These are phyloP conservation scores for Dryadomyces quercivorus DNA, from an alignment of 2,329 filamentous ascomycete species.

Conservation along the genomic window DNA sequence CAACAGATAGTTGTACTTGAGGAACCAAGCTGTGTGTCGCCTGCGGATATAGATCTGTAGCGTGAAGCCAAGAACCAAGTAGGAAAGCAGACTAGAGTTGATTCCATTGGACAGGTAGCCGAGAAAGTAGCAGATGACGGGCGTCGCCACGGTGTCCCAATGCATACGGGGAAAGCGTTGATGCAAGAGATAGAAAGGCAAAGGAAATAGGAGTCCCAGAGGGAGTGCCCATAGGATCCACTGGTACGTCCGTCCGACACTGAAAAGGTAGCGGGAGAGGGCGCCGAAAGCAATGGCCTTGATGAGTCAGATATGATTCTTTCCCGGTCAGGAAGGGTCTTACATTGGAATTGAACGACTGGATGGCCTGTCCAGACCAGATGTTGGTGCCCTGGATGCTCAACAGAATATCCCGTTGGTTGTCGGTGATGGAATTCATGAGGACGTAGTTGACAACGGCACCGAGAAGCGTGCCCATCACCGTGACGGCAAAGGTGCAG, in stretches of 20 bases:
- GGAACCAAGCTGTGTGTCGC: conserved; percentile 22
- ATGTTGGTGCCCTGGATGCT: conserved; percentile 25
- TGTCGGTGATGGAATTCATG: conserved; percentile 22
- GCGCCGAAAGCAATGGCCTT: conserved; percentile 17
- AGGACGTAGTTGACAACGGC: conserved; percentile 34
- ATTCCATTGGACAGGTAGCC: conserved; percentile 24
- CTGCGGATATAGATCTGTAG: conserved; percentile 23
- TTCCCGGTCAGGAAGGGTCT: background rate
- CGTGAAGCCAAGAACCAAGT: conserved; percentile 17
- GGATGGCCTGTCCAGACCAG: conserved; percentile 25
- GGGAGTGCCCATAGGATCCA: conserved; percentile 23
- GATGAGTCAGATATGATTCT: conserved; percentile 1
- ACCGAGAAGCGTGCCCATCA: conserved; percentile 20
- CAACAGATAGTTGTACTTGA: conserved; percentile 28
- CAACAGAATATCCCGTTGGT: conserved; percentile 21
- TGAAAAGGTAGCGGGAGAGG: conserved; percentile 23
- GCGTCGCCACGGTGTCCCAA: conserved; percentile 18
- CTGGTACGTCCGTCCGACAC: conserved; percentile 20
- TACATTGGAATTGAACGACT: conserved; percentile 22
- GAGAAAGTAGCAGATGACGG: conserved; percentile 20
- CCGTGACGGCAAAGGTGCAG: conserved; percentile 30
- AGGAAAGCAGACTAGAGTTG: conserved; percentile 19
- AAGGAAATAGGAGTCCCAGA: conserved; percentile 23
- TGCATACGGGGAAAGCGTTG: conserved; percentile 15
- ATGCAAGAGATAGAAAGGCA: conserved; percentile 22